Evolutionary conservation across 495 filamentous ascomycete genomes (phyloP).

Genomic region (Penicillium dipodomyicola): DNA sequence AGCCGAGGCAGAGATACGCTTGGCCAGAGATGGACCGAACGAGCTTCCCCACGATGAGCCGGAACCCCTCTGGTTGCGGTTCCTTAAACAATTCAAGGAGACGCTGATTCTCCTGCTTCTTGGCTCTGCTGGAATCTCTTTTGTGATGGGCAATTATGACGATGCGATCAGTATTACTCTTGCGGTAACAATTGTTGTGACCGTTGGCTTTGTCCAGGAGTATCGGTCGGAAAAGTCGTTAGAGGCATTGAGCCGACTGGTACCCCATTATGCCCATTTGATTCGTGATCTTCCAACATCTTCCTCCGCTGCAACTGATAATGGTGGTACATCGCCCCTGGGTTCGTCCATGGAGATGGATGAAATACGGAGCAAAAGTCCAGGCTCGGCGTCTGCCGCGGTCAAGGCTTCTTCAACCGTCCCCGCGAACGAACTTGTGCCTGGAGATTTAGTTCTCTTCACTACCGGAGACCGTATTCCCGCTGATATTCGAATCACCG

Average conservation of each 20-base stretch:
- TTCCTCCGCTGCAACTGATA: constrained; percentile 23
- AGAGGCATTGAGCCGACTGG: constrained; percentile 88
- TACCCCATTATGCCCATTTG: constrained; percentile 90
- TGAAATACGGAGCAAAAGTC: constrained; percentile 37
- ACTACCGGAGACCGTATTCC: constrained; percentile 95
- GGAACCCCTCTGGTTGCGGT: constrained; percentile 91
- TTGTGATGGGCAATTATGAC: constrained; percentile 91
- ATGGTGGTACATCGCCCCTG: constrained; percentile 22
- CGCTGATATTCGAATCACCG: constrained; percentile 92
- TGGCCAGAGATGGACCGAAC: constrained; percentile 82
- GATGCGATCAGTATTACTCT: constrained; percentile 94
- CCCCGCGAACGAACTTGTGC: constrained; percentile 80
- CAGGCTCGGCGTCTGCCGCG: constrained; percentile 48
- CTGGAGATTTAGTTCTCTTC: constrained; percentile 89
- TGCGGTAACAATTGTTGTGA: constrained; percentile 94
- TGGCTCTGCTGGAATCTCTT: constrained; percentile 81
- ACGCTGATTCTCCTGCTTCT: constrained; percentile 86
- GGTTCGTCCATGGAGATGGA: constrained; percentile 47
- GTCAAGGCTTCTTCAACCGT: constrained; percentile 78
- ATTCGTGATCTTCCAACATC: constrained; percentile 57
- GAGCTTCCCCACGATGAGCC: constrained; percentile 92
- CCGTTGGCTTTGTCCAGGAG: constrained; percentile 95
- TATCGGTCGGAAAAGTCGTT: constrained; percentile 97
- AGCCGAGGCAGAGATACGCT: constrained; percentile 72
- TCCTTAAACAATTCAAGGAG: constrained; percentile 95